phyloP scores from a whole-genome alignment of 352 stramenopile species.

The Globisporangium yorkense region DNA sequence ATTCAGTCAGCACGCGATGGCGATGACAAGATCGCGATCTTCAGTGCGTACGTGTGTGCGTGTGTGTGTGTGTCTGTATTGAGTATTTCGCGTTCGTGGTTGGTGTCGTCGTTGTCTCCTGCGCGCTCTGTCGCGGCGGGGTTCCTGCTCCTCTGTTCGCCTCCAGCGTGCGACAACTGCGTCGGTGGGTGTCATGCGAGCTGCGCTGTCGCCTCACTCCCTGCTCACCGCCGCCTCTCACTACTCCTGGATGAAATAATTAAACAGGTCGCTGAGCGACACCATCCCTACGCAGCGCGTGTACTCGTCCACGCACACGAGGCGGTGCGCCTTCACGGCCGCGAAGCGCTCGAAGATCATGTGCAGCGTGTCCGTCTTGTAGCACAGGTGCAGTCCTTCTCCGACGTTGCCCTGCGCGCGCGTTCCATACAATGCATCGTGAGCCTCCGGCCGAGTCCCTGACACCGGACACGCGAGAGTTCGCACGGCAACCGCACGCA shows the following conservation, averaged over 20 bases:
- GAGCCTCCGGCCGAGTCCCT: not conserved
- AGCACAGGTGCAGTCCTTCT: conserved; percentile 80
- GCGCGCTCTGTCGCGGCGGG: not conserved
- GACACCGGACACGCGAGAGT: not conserved
- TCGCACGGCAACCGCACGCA: conserved; percentile 11
- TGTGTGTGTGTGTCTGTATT: conserved; percentile 8
- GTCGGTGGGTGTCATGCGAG: too few species aligned
- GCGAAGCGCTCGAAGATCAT: conserved; percentile 89
- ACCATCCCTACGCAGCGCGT: conserved; percentile 76
- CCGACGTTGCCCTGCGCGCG: conserved; percentile 59
- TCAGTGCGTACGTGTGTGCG: not conserved
- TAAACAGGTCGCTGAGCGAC: conserved; percentile 87
- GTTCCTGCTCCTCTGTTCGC: not conserved
- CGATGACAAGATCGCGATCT: not conserved
- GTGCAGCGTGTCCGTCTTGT: conserved; percentile 86
- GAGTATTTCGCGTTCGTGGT: not conserved
- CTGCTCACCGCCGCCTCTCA: not conserved
- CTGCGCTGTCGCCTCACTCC: not conserved
- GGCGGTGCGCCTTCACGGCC: conserved; percentile 77
- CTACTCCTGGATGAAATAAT: conserved; percentile 86
- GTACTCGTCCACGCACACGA: conserved; percentile 85
- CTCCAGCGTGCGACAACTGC: too few species aligned
- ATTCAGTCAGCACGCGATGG: not conserved
- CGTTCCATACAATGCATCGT: not conserved
- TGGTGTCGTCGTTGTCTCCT: not conserved